Evolutionary conservation across 805 yeast species (phyloP).

Genomic region (Ogataea chonburiensis): DNA sequence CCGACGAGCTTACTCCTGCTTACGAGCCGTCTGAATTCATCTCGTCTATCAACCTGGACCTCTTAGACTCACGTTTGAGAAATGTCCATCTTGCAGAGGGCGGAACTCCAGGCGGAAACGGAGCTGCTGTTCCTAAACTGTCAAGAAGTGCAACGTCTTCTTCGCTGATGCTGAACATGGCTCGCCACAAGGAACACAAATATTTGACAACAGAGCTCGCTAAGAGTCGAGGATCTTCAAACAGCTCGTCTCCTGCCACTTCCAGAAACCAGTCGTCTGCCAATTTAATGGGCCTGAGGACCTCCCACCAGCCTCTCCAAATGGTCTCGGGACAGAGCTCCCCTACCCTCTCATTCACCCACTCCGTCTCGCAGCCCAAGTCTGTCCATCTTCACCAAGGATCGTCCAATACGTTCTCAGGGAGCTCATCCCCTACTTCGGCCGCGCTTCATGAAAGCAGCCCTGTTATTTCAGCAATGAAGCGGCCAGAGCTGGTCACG

Average conservation of each 20-base stretch:
- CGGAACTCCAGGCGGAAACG: constrained; percentile 1
- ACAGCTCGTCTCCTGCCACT: constrained; percentile 39
- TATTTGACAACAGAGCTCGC: constrained; percentile 27
- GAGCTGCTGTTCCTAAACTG: constrained; percentile 11
- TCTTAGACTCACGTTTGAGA: constrained; percentile 33
- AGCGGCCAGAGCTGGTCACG: constrained; percentile 21
- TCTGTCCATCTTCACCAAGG: constrained; percentile 10
- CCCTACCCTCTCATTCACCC: constrained; percentile 1
- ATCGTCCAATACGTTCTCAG: constrained; percentile 2
- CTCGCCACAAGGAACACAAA: constrained; percentile 18
- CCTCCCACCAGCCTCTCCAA: constrained; percentile 5
- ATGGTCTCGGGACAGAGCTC: constrained; percentile 8
- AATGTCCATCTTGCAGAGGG: constrained; percentile 19
- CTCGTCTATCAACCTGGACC: constrained; percentile 34
- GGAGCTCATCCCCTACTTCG: constrained; percentile 6
- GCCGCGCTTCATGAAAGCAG: constrained; percentile 3
- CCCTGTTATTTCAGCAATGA: constrained; percentile 8
- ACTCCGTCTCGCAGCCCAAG: constrained; percentile 12
- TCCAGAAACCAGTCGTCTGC: constrained; percentile 40
- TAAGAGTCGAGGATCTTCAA: constrained; percentile 34
- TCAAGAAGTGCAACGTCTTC: constrained; percentile 17
- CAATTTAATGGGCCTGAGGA: constrained; percentile 24
- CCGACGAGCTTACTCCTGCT: constrained; percentile 65
- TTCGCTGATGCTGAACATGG: constrained; percentile 11
- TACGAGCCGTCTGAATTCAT: constrained; percentile 56